These are phyloP conservation scores for Talaromyces piceae DNA, from an alignment of 2,329 filamentous ascomycete species.

Conservation along the genomic window DNA sequence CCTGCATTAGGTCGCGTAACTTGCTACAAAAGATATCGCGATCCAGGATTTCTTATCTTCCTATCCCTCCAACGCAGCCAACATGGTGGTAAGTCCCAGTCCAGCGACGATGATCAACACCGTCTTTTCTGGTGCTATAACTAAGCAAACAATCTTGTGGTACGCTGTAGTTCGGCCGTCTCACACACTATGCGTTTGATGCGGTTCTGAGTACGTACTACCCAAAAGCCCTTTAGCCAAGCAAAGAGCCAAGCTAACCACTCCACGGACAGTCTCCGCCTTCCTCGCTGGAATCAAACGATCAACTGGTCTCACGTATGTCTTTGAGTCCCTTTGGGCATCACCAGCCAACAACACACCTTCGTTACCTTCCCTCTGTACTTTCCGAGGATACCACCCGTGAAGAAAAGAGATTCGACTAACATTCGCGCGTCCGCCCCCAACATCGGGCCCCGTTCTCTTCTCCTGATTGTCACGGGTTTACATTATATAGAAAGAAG, in stretches of 20 bases:
- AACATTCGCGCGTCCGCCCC: conserved; percentile 15
- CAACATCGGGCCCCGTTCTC: conserved; percentile 14
- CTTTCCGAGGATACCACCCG: neutral
- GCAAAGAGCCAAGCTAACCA: neutral
- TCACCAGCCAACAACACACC: neutral
- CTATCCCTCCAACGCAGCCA: conserved; percentile 14
- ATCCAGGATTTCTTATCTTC: neutral
- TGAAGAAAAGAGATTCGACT: conserved; percentile 1
- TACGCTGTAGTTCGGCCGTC: conserved; percentile 71
- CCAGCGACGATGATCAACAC: conserved; percentile 53
- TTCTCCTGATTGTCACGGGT: conserved; percentile 7
- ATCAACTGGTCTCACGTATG: conserved; percentile 91
- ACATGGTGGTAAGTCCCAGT: conserved; percentile 48
- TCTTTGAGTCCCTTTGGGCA: conserved; percentile 37
- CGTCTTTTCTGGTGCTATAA: neutral
- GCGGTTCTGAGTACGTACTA: conserved; percentile 71
- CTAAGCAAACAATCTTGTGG: neutral
- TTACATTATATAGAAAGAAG: conserved; percentile 1
- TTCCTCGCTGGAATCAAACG: conserved; percentile 96
- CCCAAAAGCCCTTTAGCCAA: neutral
- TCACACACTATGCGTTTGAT: conserved; percentile 94
- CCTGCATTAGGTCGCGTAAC: too few species aligned
- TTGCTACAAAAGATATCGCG: too few species aligned
- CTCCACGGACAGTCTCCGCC: conserved; percentile 63
- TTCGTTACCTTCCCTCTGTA: neutral